These are phyloP conservation scores for Barnettozyma salicaria DNA, from an alignment of 805 yeast genomes.

Conservation along the genomic window DNA sequence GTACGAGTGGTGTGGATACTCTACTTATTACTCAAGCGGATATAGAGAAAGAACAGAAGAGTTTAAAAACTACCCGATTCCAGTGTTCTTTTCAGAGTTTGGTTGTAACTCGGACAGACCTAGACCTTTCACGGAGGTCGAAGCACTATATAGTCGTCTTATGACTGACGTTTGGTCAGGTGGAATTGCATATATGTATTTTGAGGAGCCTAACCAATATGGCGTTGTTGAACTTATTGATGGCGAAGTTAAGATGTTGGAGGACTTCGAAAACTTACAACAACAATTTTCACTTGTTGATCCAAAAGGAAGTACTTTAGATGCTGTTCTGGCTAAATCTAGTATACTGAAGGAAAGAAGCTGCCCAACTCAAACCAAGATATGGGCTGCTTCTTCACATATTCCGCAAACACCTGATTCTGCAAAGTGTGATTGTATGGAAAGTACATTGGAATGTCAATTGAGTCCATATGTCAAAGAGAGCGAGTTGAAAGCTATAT, in stretches of 20 bases:
- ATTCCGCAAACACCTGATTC: constrained; percentile 68
- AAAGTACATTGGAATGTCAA: constrained; percentile 49
- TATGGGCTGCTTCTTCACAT: constrained; percentile 56
- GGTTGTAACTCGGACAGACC: constrained; percentile 69
- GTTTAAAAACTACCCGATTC: constrained; percentile 59
- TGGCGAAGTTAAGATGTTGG: constrained; percentile 44
- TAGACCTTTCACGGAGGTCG: constrained; percentile 67
- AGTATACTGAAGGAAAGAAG: constrained; percentile 29
- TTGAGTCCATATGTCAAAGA: constrained; percentile 40
- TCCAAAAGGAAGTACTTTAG: constrained; percentile 38
- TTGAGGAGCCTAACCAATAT: constrained; percentile 66
- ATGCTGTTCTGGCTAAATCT: constrained; percentile 25
- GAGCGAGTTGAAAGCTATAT: constrained; percentile 49
- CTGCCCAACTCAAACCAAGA: constrained; percentile 45
- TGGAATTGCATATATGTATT: constrained; percentile 80
- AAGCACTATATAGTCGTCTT: constrained; percentile 52
- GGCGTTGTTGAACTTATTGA: constrained; percentile 55
- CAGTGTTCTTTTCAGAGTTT: constrained; percentile 74
- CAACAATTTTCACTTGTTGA: constrained; percentile 43
- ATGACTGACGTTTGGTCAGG: constrained; percentile 85
- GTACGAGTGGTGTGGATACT: constrained; percentile 83
- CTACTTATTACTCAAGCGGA: constrained; percentile 59
- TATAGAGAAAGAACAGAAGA: constrained; percentile 57
- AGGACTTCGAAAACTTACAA: constrained; percentile 53
- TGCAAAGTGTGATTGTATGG: constrained; percentile 56